Evolutionary conservation across 306 rosid species (phyloP).

Genomic region (Nissolia schottii): DNA sequence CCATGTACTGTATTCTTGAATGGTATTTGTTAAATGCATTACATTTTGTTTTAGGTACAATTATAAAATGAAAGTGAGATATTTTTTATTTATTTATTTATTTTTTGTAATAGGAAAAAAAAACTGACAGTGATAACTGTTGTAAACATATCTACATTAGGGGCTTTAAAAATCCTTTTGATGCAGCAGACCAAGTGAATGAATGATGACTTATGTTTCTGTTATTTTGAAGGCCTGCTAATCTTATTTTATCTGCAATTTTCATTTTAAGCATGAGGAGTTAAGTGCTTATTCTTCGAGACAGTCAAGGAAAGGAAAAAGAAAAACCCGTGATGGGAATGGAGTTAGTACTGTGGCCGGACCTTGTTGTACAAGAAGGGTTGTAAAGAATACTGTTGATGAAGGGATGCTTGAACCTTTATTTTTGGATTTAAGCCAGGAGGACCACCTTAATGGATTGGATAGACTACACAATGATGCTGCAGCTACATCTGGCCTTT

Average conservation of each 20-base stretch:
- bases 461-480: slow-evolving; percentile 17
- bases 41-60: not conserved
- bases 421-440: slow-evolving; percentile 34
- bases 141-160: not conserved
- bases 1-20: not conserved
- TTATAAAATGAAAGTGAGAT: not conserved
- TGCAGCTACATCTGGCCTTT: slow-evolving; percentile 34
- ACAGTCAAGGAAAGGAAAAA: slow-evolving; percentile 42
- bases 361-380: slow-evolving; percentile 50
- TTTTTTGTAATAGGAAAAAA: not conserved
- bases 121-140: not conserved
- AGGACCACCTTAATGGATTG: slow-evolving; percentile 22
- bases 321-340: slow-evolving; percentile 28
- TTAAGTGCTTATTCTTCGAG: slow-evolving; percentile 39
- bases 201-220: not conserved
- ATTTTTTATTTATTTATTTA: too few species aligned
- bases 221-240: not conserved
- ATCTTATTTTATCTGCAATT: slow-evolving; percentile 5
- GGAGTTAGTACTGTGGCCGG: slow-evolving; percentile 25
- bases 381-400: slow-evolving; percentile 23
- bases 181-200: slow-evolving; percentile 2
- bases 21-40: not conserved
- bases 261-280: slow-evolving; percentile 38
- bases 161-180: not conserved
- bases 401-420: slow-evolving; percentile 20